phyloP scores from a whole-genome alignment of 1,284 basidiomycete genomes.

The Trametes polyzona region DNA sequence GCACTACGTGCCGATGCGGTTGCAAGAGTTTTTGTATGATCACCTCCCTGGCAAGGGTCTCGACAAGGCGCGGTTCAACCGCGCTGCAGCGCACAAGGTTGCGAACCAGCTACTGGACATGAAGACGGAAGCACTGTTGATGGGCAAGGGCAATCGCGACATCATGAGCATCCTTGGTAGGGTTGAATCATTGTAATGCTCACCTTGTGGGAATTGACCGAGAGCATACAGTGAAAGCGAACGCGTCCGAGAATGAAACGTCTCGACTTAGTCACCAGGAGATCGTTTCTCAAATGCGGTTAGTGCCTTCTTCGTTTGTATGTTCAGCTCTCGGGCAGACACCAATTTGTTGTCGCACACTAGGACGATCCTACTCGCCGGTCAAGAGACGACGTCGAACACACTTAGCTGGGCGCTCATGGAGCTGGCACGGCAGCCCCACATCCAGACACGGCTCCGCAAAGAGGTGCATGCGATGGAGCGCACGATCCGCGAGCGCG shows the following conservation, averaged over 20 bases:
- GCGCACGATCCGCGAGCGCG: constrained; percentile 41
- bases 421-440: constrained; percentile 45
- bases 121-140: constrained; percentile 41
- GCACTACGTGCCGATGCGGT: constrained; percentile 30
- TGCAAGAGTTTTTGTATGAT: constrained; percentile 44
- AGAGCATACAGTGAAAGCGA: constrained; percentile 59
- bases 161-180: constrained; percentile 49
- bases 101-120: constrained; percentile 45
- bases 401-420: constrained; percentile 45
- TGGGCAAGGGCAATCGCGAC: constrained; percentile 40
- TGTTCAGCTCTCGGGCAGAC: neutral
- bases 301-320: constrained; percentile 8
- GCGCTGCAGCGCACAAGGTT: constrained; percentile 42
- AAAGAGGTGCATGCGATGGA: constrained; percentile 44
- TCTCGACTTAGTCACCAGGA: constrained; percentile 53
- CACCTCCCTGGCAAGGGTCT: constrained; percentile 42
- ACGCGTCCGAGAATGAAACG: constrained; percentile 48
- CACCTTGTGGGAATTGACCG: no score
- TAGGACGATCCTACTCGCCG: constrained; percentile 47
- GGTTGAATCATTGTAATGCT: no score
- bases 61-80: constrained; percentile 39
- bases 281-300: constrained; percentile 59
- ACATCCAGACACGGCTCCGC: constrained; percentile 44
- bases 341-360: neutral
- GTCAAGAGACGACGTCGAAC: constrained; percentile 58